Evolutionary conservation across 176 grass and related monocot genomes (phyloP).

Genomic region (Aegilops tauschii): DNA sequence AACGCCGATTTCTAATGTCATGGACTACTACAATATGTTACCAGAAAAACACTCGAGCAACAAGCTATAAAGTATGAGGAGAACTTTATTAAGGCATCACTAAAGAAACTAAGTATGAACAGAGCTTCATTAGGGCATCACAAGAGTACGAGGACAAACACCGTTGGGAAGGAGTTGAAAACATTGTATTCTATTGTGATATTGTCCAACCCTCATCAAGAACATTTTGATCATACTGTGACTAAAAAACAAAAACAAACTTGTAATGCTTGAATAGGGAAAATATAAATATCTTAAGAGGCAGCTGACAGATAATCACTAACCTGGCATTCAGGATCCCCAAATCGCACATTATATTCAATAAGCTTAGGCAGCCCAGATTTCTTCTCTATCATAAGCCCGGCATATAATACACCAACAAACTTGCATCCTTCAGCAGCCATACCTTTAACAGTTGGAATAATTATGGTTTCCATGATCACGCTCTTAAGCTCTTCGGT

Average conservation of each 20-base stretch:
- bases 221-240: not conserved
- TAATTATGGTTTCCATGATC: slow-evolving; percentile 86
- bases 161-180: not conserved
- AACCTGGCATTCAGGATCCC: slow-evolving; percentile 95
- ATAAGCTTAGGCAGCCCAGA: slow-evolving; percentile 86
- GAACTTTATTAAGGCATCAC: slow-evolving; percentile 1
- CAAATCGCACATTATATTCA: slow-evolving; percentile 90
- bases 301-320: slow-evolving; percentile 20
- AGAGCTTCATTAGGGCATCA: not conserved
- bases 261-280: not conserved
- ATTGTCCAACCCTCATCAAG: not conserved
- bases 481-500: slow-evolving; percentile 59
- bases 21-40: not conserved
- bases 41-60: not conserved
- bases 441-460: slow-evolving; percentile 87
- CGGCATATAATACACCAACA: slow-evolving; percentile 82
- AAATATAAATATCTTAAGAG: not conserved
- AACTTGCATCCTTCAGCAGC: slow-evolving; percentile 82
- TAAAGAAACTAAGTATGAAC: not conserved
- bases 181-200: not conserved
- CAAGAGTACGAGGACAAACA: not conserved
- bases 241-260: not conserved
- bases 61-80: not conserved
- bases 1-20: not conserved
- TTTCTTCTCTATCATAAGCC: slow-evolving; percentile 92